Base-by-base conservation (phyloP, 1,284 basidiomycete genomes). In the Apiotrichum sp. region DNA sequence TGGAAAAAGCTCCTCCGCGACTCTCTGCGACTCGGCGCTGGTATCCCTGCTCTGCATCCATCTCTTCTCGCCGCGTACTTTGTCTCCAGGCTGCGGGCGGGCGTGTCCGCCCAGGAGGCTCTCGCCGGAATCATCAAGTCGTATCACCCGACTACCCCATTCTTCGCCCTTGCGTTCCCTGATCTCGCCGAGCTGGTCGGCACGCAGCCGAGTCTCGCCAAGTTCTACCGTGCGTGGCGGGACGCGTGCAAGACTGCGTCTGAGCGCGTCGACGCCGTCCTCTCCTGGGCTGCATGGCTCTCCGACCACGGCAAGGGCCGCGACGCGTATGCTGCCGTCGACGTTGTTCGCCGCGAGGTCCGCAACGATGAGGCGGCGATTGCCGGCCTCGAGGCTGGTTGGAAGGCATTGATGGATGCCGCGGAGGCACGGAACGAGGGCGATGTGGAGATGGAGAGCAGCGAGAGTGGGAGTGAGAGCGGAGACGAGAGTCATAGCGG, bases 161-260 rank as follows among this genome's bases (percentile, higher is more conserved):
- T 67, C 55, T 72, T 61, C 57, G 22, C 47, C 8, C 46, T 50
- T 6, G 69, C 65, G 0, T 70, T 68, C 50, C 55, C 52, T 1
- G 52, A 43, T 34, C 47, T 69, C 31, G 58, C 50, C 31, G 50
- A 40, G 36, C 38, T 53, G 34, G 35, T 52, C 44, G 54, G 50
- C 13, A 52, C 58, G 22, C 51, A 61, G 38, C 46, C 47, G 6
- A 54, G 58, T n/a, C 52, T 71, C 16, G 38, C 52, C 6, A 49
- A 51, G 32, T 52, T 71, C 8, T 70, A 72, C 53, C 55, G 64
- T 38, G 52, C 54, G 2, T 70, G 69, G 65, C 62, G 62, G n/a
- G 45, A 48, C 0, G 61, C 58, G 10, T 62, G 61, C 32, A 59
- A 57, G 33, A 46, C 52, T 3, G 47, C 52, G 9, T 29, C 32